Percentiles rank a stretch among this genome's conserved stretches.
Conservation (phyloP, 2,329 filamentous ascomycete species). For the Fusarium protoensiforme region DNA sequence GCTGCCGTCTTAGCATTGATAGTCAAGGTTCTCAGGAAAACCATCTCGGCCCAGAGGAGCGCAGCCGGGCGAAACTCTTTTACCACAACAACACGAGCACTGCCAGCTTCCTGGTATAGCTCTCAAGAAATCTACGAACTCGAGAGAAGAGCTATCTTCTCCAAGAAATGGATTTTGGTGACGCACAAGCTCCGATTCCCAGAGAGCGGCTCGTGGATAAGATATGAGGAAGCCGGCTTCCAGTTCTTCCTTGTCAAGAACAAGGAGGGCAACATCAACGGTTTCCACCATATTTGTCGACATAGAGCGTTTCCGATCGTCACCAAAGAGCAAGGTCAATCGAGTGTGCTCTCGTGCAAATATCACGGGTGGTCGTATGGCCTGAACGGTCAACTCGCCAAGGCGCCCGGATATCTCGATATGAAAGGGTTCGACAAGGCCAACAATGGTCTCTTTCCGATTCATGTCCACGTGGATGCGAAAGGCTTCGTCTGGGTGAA, state of each 20-base stretch:
- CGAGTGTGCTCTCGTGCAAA: slow-evolving; percentile 65
- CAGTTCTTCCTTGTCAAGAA: slow-evolving; percentile 64
- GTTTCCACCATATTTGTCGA: slow-evolving; percentile 70
- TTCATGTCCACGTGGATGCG: slow-evolving; percentile 62
- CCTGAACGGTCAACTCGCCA: slow-evolving; percentile 65
- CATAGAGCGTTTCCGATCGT: slow-evolving; percentile 69
- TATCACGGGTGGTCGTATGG: slow-evolving; percentile 73
- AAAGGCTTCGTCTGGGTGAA: slow-evolving; percentile 71
- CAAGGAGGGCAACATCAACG: slow-evolving; percentile 61
- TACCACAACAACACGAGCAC: slow-evolving; percentile 42
- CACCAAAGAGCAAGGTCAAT: slow-evolving; percentile 59
- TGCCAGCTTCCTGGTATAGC: slow-evolving; percentile 63
- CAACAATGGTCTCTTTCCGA: slow-evolving; percentile 63
- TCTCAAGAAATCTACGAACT: slow-evolving; percentile 63
- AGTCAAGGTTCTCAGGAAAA: slow-evolving; percentile 33
- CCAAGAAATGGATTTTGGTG: slow-evolving; percentile 65
- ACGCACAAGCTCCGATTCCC: slow-evolving; percentile 61
- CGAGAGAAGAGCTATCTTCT: slow-evolving; percentile 66
- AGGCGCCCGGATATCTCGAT: slow-evolving; percentile 68
- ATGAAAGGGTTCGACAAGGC: slow-evolving; percentile 64
- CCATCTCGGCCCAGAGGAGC: slow-evolving; percentile 3
- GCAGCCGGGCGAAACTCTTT: background rate
- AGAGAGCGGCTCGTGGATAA: slow-evolving; percentile 65
- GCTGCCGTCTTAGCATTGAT: slow-evolving; percentile 43
- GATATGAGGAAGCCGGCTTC: slow-evolving; percentile 64